phyloP scores from a whole-genome alignment of 176 grass and related monocot species.

The Hordeum marinum region DNA sequence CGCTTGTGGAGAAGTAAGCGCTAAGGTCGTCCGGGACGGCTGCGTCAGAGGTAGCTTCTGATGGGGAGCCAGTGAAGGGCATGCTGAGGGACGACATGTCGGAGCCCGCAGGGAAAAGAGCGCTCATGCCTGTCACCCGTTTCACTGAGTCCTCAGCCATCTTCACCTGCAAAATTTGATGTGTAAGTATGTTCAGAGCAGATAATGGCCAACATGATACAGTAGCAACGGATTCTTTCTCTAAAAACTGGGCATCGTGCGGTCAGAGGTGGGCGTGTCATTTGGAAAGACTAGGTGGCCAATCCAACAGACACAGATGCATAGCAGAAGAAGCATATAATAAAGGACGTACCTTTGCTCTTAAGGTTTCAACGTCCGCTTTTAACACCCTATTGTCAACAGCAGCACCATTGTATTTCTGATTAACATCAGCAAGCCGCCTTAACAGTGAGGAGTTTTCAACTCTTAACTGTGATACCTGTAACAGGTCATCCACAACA shows the following conservation, averaged over 20 bases:
- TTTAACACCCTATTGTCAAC: conserved; percentile 82
- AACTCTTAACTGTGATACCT: conserved; percentile 80
- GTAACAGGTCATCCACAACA: background rate
- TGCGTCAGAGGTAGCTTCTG: conserved; percentile 51
- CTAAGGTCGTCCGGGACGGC: conserved; percentile 46
- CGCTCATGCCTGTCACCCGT: conserved; percentile 54
- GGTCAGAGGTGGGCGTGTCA: background rate
- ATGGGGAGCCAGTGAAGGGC: conserved; percentile 45
- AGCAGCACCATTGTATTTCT: conserved; percentile 76
- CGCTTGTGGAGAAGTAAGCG: conserved; percentile 39
- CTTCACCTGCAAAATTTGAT: conserved; percentile 60
- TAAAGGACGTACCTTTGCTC: conserved; percentile 48
- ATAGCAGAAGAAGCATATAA: background rate
- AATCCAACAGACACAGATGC: background rate
- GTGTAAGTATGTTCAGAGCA: background rate
- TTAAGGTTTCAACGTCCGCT: conserved; percentile 75
- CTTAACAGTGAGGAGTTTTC: conserved; percentile 77
- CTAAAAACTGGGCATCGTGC: background rate
- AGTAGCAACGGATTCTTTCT: background rate
- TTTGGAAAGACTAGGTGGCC: background rate
- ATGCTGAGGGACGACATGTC: conserved; percentile 61
- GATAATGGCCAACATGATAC: background rate
- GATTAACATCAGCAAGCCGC: conserved; percentile 67
- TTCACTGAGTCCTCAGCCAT: conserved; percentile 88
- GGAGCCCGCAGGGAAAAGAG: conserved; percentile 30